Conservation (phyloP, 768 basidiomycete genomes). For the Agaricus bisporus region DNA sequence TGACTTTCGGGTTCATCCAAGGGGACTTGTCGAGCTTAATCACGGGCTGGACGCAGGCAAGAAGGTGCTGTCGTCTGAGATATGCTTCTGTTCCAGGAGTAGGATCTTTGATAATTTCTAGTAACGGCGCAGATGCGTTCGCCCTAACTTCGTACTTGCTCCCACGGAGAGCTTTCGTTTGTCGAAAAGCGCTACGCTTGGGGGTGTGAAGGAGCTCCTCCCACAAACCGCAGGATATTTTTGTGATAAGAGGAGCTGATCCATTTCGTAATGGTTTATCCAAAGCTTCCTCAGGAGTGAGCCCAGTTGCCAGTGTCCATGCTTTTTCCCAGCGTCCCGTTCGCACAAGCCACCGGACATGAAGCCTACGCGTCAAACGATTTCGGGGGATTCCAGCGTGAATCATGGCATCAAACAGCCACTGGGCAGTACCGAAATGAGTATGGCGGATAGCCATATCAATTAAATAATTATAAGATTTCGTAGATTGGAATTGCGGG, state of each 20-base stretch:
- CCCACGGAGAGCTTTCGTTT: conserved; percentile 12
- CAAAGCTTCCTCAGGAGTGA: conserved; percentile 6
- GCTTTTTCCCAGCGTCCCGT: conserved; percentile 14
- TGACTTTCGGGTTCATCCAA: not conserved
- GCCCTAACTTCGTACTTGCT: not conserved
- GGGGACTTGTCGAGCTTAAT: not conserved
- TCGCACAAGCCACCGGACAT: conserved; percentile 12
- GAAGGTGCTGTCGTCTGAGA: conserved; percentile 12
- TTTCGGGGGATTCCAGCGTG: conserved; percentile 7
- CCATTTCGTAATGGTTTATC: conserved; percentile 9
- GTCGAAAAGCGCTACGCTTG: conserved; percentile 27
- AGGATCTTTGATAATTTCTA: conserved; percentile 1
- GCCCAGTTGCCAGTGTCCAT: conserved; percentile 5
- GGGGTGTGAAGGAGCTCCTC: conserved; percentile 28
- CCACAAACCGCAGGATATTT: conserved; percentile 48
- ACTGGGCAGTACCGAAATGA: conserved; percentile 11
- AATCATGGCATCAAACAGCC: conserved; percentile 10
- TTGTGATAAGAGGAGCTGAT: not conserved
- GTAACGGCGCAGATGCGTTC: not conserved
- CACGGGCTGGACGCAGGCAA: conserved; percentile 15
- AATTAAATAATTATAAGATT: conserved; percentile 14
- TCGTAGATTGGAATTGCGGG: conserved; percentile 11
- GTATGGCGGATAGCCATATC: conserved; percentile 11
- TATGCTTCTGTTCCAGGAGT: conserved; percentile 7
- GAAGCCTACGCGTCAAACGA: conserved; percentile 8